Evolutionary conservation across 805 yeast species (phyloP).

Genomic region (Spathaspora boniae): DNA sequence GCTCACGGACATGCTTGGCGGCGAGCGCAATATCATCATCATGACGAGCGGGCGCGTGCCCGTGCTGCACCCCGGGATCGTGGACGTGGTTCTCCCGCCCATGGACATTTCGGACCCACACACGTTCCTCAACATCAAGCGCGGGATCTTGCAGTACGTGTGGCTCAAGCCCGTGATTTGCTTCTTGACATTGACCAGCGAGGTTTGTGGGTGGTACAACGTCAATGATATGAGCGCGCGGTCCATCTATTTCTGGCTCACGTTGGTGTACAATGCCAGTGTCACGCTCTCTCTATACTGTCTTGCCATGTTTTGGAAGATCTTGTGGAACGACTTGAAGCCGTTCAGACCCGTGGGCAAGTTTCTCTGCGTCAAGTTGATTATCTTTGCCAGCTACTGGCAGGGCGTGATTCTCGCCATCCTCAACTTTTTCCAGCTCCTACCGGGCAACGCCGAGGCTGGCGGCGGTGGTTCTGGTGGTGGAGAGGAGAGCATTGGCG

Average conservation of each 20-base stretch:
- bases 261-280: conserved; percentile 69
- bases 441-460: conserved; percentile 32
- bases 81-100: conserved; percentile 31
- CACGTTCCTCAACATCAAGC: conserved; percentile 69
- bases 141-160: conserved; percentile 89
- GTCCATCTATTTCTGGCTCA: conserved; percentile 61
- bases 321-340: conserved; percentile 70
- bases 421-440: conserved; percentile 45
- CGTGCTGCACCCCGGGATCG: conserved; percentile 53
- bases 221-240: conserved; percentile 45
- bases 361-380: conserved; percentile 86
- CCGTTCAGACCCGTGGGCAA: conserved; percentile 89
- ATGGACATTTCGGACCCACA: conserved; percentile 86
- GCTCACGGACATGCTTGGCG: conserved; percentile 81
- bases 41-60: conserved; percentile 70
- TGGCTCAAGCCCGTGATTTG: conserved; percentile 91
- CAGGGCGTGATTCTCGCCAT: conserved; percentile 68
- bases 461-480: too few relatives aligned
- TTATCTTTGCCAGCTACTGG: conserved; percentile 98
- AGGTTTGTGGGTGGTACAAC: conserved; percentile 47
- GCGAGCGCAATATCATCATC: conserved; percentile 82
- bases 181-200: conserved; percentile 45
- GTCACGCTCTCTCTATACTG: conserved; percentile 81
- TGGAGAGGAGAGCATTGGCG: conserved; percentile 45
- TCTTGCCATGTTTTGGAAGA: conserved; percentile 89